Evolutionary conservation across 1,284 basidiomycete species (phyloP), one percentile per base, ranked within the genome.

Genomic region (Cryptococcus depauperatus): DNA sequence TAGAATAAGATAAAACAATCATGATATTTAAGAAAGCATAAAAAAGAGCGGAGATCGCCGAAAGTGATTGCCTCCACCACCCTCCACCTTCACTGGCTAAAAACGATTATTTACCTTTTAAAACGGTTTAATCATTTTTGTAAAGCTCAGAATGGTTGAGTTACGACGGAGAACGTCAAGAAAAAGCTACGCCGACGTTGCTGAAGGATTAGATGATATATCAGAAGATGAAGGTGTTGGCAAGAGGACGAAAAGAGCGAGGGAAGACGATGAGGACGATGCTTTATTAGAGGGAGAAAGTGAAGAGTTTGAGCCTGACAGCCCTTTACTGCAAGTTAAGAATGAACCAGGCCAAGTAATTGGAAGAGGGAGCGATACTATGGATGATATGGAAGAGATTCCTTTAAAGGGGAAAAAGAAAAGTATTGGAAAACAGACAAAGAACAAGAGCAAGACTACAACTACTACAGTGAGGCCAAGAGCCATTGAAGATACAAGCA

Each of bases 111-210:
- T n/a, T n/a, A n/a, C n/a, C n/a, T n/a, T n/a, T n/a, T n/a, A n/a
- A n/a, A n/a, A n/a, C n/a, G n/a, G n/a, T n/a, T n/a, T n/a, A n/a
- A n/a, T n/a, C n/a, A n/a, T 46, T 27, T 23, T 16, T 13, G 27
- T 23, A 32, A 30, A 22, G 13, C 27, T 14, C 39, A 33, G 14
- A 18, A 61, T 64, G 61, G 57, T 57, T 10, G 50, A 55, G 2
- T 52, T 59, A 2, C 51, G 61, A 5, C 52, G 58, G 37, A 41
- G 62, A 9, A 56, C 52, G 30, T 43, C 55, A 6, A 46, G 55
- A 35, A 52, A 55, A 5, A 56, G 55, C 6, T 59, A 61, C 35
- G 39, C 51, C 14, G 43, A 37, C 25, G 39, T 59, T 13, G 52
- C 57, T 3, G 45, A 53, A 9, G 58, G 52, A 5, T 49, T 61